Base-by-base conservation (phyloP, 371 early-diverging fungal genomes). In the Apophysomyces elegans region DNA sequence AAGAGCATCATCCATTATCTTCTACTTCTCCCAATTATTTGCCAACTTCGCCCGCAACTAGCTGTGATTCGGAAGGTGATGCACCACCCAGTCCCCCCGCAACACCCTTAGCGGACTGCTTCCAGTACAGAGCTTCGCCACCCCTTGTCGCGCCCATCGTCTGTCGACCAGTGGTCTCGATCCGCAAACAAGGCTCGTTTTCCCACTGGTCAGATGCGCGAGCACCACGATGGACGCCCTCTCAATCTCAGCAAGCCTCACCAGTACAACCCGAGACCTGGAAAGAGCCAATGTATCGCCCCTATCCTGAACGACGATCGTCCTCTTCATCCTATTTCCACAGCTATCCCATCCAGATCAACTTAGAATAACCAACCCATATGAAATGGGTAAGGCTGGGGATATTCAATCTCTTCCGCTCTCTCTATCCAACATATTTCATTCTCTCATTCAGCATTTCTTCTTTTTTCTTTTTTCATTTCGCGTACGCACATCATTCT, bases 31-130 rank as follows among this genome's bases (percentile, higher is more conserved):
- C 54, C 21, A 7, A 5, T 26, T 50, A 50, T 21, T 21, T 50
- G 21, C 54, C 54, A n/a, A 50, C 54, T 50, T 69, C 72, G 44
- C 67, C 73, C 57, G 54, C 64, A 60, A 61, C 70, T 6, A 72
- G 67, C 41, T 71, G 65, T 64, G 78, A 78, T 62, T 74, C 74
- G 39, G 74, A 74, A 21, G 77, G 74, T 45, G 56, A 65, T 7
- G 75, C 78, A 18, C 78, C 78, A n/a, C 13, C 37, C 32, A 69
- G 66, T 59, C 69, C 66, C 41, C 69, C 65, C 38, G 62, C 64
- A 12, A 63, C 67, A 46, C 68, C 72, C 18, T 68, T 73, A 36
- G 16, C 54, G 4, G 54, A 50, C 54, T 50, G 54, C 21, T 50
- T 18, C 21, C 68, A 47, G 37, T 66, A 56, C 67, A 69, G 64